These are phyloP conservation scores for Tirmania nivea DNA, from an alignment of 495 filamentous ascomycete species.

Conservation along the genomic window DNA sequence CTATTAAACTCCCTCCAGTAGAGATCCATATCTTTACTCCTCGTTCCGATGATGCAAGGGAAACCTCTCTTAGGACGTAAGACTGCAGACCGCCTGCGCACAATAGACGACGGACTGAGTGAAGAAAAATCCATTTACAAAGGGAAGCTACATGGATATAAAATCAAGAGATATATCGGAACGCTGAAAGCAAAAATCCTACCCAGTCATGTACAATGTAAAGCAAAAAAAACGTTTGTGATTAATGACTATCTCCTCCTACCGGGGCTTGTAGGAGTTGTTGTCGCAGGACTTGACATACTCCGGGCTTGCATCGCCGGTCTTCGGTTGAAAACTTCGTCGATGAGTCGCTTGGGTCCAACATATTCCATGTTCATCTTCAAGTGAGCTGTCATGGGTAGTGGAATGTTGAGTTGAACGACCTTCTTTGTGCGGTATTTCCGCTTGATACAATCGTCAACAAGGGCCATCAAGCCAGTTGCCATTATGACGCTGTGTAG, in stretches of 20 bases:
- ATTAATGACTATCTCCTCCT: background rate
- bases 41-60: too few relatives aligned
- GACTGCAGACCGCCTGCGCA: too few relatives aligned
- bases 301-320: slow-evolving; percentile 9
- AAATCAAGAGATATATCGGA: too few relatives aligned
- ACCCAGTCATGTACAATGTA: too few relatives aligned
- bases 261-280: background rate
- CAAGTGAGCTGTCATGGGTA: slow-evolving; percentile 35
- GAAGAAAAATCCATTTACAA: too few relatives aligned
- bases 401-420: slow-evolving; percentile 31
- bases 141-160: too few relatives aligned
- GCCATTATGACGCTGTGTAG: slow-evolving; percentile 57
- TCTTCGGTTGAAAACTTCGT: slow-evolving; percentile 55
- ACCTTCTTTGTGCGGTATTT: slow-evolving; percentile 38
- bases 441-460: slow-evolving; percentile 77
- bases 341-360: slow-evolving; percentile 50
- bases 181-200: too few relatives aligned
- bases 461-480: slow-evolving; percentile 69
- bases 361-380: slow-evolving; percentile 44
- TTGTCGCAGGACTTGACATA: background rate
- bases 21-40: too few relatives aligned
- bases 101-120: too few relatives aligned
- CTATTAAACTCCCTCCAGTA: too few relatives aligned
- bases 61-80: too few relatives aligned
- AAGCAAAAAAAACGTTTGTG: too few relatives aligned